Evolutionary conservation across 2,329 filamentous ascomycete species (phyloP), one percentile per base, ranked within the genome.

Genomic region (Cordyceps farinosa): DNA sequence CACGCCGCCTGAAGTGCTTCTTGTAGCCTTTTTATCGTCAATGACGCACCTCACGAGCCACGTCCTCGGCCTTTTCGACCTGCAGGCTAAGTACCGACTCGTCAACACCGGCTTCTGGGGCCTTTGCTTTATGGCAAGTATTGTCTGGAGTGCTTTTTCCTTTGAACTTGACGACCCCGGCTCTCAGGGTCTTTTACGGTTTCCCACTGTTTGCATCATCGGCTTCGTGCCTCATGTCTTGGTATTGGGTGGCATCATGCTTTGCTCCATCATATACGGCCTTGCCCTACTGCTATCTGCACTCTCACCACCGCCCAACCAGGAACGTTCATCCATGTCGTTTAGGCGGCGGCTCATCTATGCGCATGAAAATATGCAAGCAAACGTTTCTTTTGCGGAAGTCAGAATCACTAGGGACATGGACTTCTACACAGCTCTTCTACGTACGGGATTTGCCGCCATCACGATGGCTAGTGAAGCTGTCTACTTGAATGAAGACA

Each of bases 201-300:
- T 96, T 67, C 95, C 95, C 3, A 97, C 93, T 0, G 92, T 98
- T 47, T 97, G 91, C 70, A 92, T 98, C 64, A 90, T 98, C 36
- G 92, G 94, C 1, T 97, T 98, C 73, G 90, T 98, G 42, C 95
- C 95, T 1, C 94, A 98, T 74, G 82, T 98, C n/a, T 79, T 97
- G 30, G 91, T 98, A 13, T 77, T 98, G 1, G 70, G 84, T 8
- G 95, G 94, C 0, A 97, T 97, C 53, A 64, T 86, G 5, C 78
- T 89, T 17, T 98, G 95, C 72, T 81, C 85, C 3, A 71, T 81
- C 8, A 96, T 99, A 54, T 98, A 98, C 72, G 78, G 78, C 0
- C 70, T 95, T 29, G 93, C 94, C 3, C 79, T 98, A 34, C 64
- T 88, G 0, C 81, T 97, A 6, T 94, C 92, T 1, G 89, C 90